Percentiles rank a stretch among this genome's conserved stretches.
Evolutionary conservation across 306 rosid genomes (phyloP).

Genomic region (Chamaecrista fasciculata): DNA sequence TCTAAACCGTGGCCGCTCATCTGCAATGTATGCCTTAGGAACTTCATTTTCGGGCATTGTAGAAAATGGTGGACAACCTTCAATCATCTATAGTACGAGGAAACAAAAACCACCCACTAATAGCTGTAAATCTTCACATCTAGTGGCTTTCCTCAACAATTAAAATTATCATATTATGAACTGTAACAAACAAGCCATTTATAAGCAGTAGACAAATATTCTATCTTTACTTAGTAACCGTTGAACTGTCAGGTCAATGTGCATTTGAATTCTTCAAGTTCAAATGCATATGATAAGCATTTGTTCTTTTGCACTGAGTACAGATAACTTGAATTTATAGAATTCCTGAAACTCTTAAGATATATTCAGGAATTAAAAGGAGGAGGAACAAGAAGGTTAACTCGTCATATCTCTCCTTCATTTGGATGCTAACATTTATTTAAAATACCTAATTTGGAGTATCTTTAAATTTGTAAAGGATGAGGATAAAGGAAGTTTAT

Average conservation of each 20-base stretch:
- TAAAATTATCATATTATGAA: conserved; percentile 9
- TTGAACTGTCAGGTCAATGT: neutral
- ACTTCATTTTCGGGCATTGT: conserved; percentile 47
- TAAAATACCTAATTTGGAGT: no score
- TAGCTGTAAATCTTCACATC: conserved; percentile 21
- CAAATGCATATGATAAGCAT: neutral
- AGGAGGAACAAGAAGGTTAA: no score
- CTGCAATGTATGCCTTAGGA: conserved; percentile 47
- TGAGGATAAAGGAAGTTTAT: no score
- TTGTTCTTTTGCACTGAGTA: neutral
- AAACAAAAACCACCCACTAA: conserved; percentile 10
- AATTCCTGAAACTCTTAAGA: neutral
- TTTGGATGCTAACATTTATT: no score
- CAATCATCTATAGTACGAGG: conserved; percentile 49
- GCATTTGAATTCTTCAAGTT: neutral
- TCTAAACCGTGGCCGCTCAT: conserved; percentile 47
- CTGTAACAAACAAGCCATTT: neutral
- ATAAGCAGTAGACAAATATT: neutral
- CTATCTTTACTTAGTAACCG: neutral
- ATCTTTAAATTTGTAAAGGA: no score
- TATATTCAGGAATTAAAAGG: no score
- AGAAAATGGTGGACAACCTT: conserved; percentile 50
- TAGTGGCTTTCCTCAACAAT: neutral
- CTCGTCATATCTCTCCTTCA: no score
- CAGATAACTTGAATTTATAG: neutral